Evolutionary conservation across 2,329 filamentous ascomycete genomes (phyloP).

Genomic region (Pestalotiopsis fici): DNA sequence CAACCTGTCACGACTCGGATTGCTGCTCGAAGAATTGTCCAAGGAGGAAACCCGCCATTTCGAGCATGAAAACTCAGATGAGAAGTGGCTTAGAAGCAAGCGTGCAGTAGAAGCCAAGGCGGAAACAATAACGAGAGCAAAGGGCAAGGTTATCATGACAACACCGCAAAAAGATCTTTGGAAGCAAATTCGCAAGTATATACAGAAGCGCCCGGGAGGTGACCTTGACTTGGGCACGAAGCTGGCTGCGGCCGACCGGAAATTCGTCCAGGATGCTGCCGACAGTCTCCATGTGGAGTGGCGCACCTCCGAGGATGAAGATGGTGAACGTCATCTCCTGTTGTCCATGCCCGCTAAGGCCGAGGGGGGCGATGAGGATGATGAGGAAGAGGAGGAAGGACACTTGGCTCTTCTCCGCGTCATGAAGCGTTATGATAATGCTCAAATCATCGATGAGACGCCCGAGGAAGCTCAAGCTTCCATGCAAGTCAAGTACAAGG

Average conservation of each 20-base stretch:
- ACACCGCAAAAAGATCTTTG: conserved; percentile 81
- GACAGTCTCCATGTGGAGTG: conserved; percentile 59
- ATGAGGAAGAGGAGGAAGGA: conserved; percentile 76
- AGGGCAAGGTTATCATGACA: conserved; percentile 72
- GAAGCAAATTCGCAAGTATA: conserved; percentile 78
- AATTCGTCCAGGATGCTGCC: conserved; percentile 88
- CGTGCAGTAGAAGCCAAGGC: conserved; percentile 69
- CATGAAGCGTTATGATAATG: conserved; percentile 88
- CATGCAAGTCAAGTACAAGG: conserved; percentile 83
- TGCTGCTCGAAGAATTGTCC: conserved; percentile 80
- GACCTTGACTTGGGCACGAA: conserved; percentile 73
- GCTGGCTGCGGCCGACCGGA: conserved; percentile 82
- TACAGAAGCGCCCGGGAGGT: conserved; percentile 65
- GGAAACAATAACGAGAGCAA: conserved; percentile 57
- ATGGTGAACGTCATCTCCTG: conserved; percentile 54
- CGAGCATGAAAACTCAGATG: conserved; percentile 84
- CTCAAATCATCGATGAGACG: conserved; percentile 78
- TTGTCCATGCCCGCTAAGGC: conserved; percentile 48
- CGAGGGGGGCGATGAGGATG: conserved; percentile 56
- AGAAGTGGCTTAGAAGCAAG: conserved; percentile 91
- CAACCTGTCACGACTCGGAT: conserved; percentile 76
- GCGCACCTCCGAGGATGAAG: conserved; percentile 58
- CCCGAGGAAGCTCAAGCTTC: conserved; percentile 76
- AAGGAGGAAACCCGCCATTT: conserved; percentile 93
- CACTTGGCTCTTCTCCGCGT: conserved; percentile 83